Base-by-base conservation (phyloP, 495 filamentous ascomycete genomes). In the Aspergillus nidulans region DNA sequence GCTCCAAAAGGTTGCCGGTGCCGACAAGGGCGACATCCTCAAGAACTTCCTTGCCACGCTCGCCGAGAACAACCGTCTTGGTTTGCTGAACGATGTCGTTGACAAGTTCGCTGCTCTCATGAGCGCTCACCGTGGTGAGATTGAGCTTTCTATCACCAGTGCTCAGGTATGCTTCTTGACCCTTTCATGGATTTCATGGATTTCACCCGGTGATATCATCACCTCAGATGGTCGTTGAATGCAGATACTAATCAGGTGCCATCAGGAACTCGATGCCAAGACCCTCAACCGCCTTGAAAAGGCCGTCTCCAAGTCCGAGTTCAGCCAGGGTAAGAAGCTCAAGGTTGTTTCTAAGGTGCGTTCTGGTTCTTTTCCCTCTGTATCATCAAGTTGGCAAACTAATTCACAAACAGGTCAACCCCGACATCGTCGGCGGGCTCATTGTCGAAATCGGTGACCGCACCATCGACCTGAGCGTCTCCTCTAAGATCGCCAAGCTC, bases 371-470 rank as follows among this genome's bases (percentile, higher is more conserved):
- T 38, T 13, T 18, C 32, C 40, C 18, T 43, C 40, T 23, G 2
- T 4, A 16, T 39, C 18, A 3, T 25, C 7, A 16, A 21, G 19
- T 36, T 52, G 58, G 54, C 6, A 43, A 28, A 15, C 51, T 6
- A 46, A 28, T 12, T 12, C 30, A 19, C 48, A 24, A 8, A 4
- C 51, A 95, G 89, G 85, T 97, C 69, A 90, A 96, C 82, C 82
- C 92, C 54, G 92, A 96, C 39, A 94, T 97, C 66, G 73, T 95
- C 53, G 94, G 94, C 46, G 94, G 94, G 19, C 86, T 98, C 48
- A 74, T 98, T 58, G 94, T 98, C 65, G 92, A 98, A 74, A 89
- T 98, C 63, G 92, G 91, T 65, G 95, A 96, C 81, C 88, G 95
- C 65, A 97, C 94, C 68, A 94, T 98, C 68, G 94, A 98, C 75